Conservation (phyloP, 495 filamentous ascomycete species). For the Aspergillus ostianus region DNA sequence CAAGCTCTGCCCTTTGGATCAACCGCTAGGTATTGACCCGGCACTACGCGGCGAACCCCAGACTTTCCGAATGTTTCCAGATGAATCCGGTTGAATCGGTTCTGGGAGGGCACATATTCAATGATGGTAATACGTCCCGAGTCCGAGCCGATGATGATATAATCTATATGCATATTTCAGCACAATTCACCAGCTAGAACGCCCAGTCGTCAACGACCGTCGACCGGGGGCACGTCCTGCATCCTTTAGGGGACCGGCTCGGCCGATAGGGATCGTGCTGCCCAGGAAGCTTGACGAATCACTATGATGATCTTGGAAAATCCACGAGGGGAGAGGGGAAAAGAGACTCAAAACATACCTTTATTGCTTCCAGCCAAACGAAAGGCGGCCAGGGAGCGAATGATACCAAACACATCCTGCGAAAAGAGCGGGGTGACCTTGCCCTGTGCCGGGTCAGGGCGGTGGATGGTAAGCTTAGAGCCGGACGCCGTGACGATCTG, state of each 20-base stretch:
- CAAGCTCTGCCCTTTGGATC: conserved; percentile 96
- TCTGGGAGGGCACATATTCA: conserved; percentile 85
- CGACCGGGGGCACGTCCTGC: conserved; percentile 43
- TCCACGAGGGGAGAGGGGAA: conserved; percentile 41
- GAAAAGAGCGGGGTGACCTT: conserved; percentile 83
- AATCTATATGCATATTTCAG: conserved; percentile 75
- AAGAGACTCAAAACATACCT: conserved; percentile 65
- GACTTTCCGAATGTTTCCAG: conserved; percentile 98
- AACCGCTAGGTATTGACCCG: conserved; percentile 89
- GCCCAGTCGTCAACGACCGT: conserved; percentile 36
- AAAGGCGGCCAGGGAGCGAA: conserved; percentile 82
- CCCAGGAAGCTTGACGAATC: conserved; percentile 77
- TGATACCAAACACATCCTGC: conserved; percentile 94
- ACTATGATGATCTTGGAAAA: conserved; percentile 76
- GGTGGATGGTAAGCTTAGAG: conserved; percentile 81
- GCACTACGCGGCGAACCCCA: conserved; percentile 89
- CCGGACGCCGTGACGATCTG: conserved; percentile 95
- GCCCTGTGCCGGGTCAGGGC: conserved; percentile 78
- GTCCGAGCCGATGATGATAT: conserved; percentile 92
- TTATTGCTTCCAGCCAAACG: conserved; percentile 90
- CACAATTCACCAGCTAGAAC: conserved; percentile 38
- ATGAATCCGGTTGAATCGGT: conserved; percentile 85
- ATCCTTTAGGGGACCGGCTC: conserved; percentile 32
- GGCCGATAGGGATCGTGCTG: conserved; percentile 44
- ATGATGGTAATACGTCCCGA: conserved; percentile 92